Evolutionary conservation across 2,329 filamentous ascomycete species (phyloP), one percentile per base, ranked within the genome.

Genomic region (Trichoderma atroviride): DNA sequence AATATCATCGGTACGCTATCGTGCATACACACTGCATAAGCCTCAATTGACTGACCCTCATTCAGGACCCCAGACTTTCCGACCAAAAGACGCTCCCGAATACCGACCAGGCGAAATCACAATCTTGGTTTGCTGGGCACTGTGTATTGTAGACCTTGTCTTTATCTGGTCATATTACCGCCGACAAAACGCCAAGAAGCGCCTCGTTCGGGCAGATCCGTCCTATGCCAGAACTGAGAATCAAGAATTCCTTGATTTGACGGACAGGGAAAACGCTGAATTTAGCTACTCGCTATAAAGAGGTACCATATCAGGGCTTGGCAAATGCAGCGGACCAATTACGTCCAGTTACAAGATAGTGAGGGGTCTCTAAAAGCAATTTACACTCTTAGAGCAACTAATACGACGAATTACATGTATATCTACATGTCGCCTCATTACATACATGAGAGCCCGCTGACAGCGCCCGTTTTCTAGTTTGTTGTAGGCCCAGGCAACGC

Each of bases 161-260:
- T 91, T 91, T 73, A 89, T 92, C 67, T 89, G 87, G 78, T 84
- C 82, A 75, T 91, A 87, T 82, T 91, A 86, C 75, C 79, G 80
- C 13, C 76, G 77, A 24, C 83, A 89, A 79, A 92, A 92, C 72
- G 78, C 76, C 71, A 84, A 84, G 78, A 92, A 91, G 79, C 86
- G 82, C 0, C 74, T 74, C 9, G 74, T 87, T 19, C 78, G 87
- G 53, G 83, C 83, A 1, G 79, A 81, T 62, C 84, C 87, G 0
- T 85, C 81, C 1, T 92, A 92, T 75, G 81, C 82, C 29, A 88
- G 84, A 77, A 71, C 91, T 66, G 87, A 88, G 76, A 90, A 91
- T 71, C 88, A 91, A 77, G 89, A 91, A 81, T 91, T 87, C 79
- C 80, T 88, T 69, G 89, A 92, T 75, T 77, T 91, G 71, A 91